Conservation (phyloP, 805 yeast genomes). For the Blastobotrys robertii region DNA sequence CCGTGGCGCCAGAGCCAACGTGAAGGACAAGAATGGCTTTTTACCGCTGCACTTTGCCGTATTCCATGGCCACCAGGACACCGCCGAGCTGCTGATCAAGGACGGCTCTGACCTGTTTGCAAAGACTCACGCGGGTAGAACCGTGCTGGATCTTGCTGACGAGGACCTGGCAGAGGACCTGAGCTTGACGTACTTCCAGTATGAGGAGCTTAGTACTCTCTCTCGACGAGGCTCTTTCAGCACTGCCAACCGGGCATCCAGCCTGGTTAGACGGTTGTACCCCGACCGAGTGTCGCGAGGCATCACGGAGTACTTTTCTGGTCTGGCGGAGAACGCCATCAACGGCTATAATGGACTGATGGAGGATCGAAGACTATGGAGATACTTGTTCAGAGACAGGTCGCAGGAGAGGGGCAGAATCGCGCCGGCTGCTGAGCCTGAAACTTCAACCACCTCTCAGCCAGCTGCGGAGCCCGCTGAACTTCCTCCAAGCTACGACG, state of each 20-base stretch:
- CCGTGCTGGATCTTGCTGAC: constrained; percentile 19
- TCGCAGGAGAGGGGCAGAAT: no score
- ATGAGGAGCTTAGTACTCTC: no score
- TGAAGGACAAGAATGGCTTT: constrained; percentile 67
- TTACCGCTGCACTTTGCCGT: constrained; percentile 87
- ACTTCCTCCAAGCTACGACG: constrained; percentile 21
- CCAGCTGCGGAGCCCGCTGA: constrained; percentile 2
- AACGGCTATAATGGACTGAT: constrained; percentile 5
- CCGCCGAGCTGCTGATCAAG: constrained; percentile 50
- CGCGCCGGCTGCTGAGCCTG: no score
- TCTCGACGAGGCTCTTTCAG: neutral
- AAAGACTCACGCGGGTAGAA: constrained; percentile 40
- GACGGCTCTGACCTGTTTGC: constrained; percentile 52
- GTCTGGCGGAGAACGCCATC: constrained; percentile 6
- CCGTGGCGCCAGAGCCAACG: constrained; percentile 48
- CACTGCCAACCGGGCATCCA: neutral
- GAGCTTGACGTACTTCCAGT: constrained; percentile 2
- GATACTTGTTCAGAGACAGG: no score
- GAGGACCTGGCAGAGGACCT: constrained; percentile 8
- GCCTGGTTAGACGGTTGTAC: no score
- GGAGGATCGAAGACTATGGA: no score
- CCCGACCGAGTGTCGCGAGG: neutral
- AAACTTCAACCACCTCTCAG: neutral
- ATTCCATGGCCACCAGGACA: constrained; percentile 58
- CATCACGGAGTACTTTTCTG: constrained; percentile 7